Conservation (phyloP, 768 basidiomycete genomes). For the Lactarius psammicola region DNA sequence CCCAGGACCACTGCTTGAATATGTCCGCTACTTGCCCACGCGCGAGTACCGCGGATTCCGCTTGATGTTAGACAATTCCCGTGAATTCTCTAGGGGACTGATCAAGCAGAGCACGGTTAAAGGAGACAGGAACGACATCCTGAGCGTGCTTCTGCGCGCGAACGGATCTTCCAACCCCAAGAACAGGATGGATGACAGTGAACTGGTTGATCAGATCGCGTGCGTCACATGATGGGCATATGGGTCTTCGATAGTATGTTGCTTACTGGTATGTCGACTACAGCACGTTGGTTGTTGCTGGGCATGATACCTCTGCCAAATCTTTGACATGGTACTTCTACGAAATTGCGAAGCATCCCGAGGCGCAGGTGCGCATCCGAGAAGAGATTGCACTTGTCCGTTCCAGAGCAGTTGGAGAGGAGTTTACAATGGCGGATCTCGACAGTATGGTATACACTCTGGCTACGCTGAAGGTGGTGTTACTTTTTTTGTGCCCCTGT, state of each 20-base stretch:
- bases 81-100: neutral
- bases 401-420: neutral
- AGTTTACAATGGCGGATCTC: neutral
- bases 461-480: slow-evolving; percentile 14
- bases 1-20: neutral
- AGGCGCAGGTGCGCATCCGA: slow-evolving; percentile 17
- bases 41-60: slow-evolving; percentile 10
- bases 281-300: slow-evolving; percentile 3
- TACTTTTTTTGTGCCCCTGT: neutral
- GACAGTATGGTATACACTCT: neutral
- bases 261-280: neutral
- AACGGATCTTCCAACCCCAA: neutral
- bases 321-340: slow-evolving; percentile 1
- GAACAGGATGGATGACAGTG: neutral
- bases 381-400: slow-evolving; percentile 15
- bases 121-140: neutral
- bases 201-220: neutral
- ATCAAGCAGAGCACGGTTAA: neutral
- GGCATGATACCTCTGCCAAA: neutral
- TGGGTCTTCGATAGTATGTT: neutral
- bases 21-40: neutral
- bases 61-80: neutral
- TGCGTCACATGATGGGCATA: neutral
- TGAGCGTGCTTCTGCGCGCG: slow-evolving; percentile 8
- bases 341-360: slow-evolving; percentile 4